Percentiles rank a stretch among this genome's conserved stretches.
phyloP scores from a whole-genome alignment of 495 filamentous ascomycete genomes.

The Hypomontagnella monticulosa region DNA sequence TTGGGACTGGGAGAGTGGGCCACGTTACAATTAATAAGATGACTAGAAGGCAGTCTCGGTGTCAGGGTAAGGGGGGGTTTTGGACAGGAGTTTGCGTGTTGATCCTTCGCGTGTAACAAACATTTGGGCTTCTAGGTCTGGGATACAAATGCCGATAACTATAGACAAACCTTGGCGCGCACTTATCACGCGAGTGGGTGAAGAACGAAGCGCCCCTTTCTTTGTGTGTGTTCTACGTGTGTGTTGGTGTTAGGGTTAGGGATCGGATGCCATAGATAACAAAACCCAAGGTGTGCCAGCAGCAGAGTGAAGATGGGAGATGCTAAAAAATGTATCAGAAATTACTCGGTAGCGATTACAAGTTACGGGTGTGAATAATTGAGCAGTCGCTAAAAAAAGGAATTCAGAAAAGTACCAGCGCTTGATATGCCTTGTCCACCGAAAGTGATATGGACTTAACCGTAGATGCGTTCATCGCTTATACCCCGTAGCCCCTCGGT shows the following conservation, averaged over 20 bases:
- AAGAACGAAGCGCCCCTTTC: not conserved
- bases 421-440: no score
- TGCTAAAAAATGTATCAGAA: no score
- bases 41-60: slow-evolving; percentile 3
- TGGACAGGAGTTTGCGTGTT: slow-evolving; percentile 24
- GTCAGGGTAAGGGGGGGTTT: slow-evolving; percentile 14
- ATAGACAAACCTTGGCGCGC: slow-evolving; percentile 22
- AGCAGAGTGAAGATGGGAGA: no score
- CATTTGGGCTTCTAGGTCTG: slow-evolving; percentile 24
- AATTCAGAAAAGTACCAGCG: no score
- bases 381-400: no score
- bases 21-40: slow-evolving; percentile 5
- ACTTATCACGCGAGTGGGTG: not conserved
- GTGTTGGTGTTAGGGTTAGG: not conserved
- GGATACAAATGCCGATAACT: slow-evolving; percentile 8
- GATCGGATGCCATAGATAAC: no score
- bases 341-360: no score
- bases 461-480: no score
- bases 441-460: no score
- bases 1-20: not conserved
- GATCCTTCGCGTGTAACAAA: not conserved
- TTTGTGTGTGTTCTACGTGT: slow-evolving; percentile 3
- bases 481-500: no score
- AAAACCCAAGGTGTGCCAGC: no score
- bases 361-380: no score